Evolutionary conservation across 768 basidiomycete species (phyloP), one percentile per base, ranked within the genome.

Genomic region (Hypsizygus marmoreus): DNA sequence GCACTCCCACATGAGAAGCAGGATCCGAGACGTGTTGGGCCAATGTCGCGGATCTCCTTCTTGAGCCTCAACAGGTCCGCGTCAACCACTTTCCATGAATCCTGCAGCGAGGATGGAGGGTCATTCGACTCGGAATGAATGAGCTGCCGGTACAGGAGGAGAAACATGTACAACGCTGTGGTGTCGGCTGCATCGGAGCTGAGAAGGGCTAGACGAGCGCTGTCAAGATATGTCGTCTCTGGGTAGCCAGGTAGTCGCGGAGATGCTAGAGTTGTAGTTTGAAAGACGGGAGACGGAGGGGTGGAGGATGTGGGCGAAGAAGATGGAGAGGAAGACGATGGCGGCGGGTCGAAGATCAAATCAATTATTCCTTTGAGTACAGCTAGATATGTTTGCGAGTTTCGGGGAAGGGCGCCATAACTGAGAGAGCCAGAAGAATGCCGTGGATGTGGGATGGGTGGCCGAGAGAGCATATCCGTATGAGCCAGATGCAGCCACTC

Each of bases 141-240:
- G 53, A 92, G 78, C 60, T 91, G 86, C 31, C 89, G 82, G 62
- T 83, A 91, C 16, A 92, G 80, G 57, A 93, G 71, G 26, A 91
- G 71, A 54, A 91, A 81, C 81, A 93, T 85, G 67, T 86, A 89
- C 40, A 91, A 66, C 34, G 84, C 80, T 14, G 81, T 80, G 32
- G 85, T 71, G 56, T 95, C 91, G 22, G 81, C 76, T 0, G 84
- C 84, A 49, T 95, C 93, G 31, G 79, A 71, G 54, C 79, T 79
- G 50, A 92, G 76, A 17, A 74, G 73, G 19, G 75, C 64, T 9
- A 94, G 70, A 22, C 91, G 87, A 32, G 79, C 69, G 47, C 76
- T 80, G 69, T 94, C 91, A 41, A 95, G 81, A 63, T 88, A 88
- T 4, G 84, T 72, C 4, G 90, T 91, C 69, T 94, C 92, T 4